Evolutionary conservation across 2,329 filamentous ascomycete genomes (phyloP), one percentile per base, ranked within the genome.

Genomic region (Botryotinia narcissicola): DNA sequence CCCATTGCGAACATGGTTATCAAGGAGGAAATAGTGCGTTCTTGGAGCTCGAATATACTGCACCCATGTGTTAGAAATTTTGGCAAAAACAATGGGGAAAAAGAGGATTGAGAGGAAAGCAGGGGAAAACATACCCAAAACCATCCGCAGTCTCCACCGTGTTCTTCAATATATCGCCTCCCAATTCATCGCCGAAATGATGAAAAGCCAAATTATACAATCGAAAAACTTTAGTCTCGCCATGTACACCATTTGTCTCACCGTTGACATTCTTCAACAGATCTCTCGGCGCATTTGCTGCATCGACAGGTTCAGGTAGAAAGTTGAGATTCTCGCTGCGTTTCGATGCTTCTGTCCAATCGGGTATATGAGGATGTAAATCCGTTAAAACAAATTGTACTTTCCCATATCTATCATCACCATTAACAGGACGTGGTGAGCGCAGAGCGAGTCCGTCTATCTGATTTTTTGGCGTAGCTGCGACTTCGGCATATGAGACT

Each of bases 121-220:
- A 5, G 20, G 14, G 32, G 20, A n/a, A 66, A 63, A 44, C 81
- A 77, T 76, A 85, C 84, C 87, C 90, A 77, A 93, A 91, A 0
- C 88, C 91, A 75, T 92, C 87, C 70, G 88, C 87, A 0, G 88
- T 92, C 77, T 88, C 84, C 54, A 93, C 81, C 0, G 90, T 91
- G 79, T 92, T 89, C 70, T 84, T 84, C 46, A 95, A 80, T 44
- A 93, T 91, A 14, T 85, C 84, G 40, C 80, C 82, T 0, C 90
- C 92, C 29, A 90, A 81, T 6, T 83, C 82, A 78, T 94, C 90
- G 75, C 90, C 87, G 77, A 94, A 94, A 82, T 94, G 92, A 81
- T 94, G 92, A 79, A 95, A 95, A 1, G 91, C 88, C 3, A 93
- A 84, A 80, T 91, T 92, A 81, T 92, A 94, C 68, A 94, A 82